Base-by-base conservation (phyloP, 139 green algal genomes). In the Closterium sp. region DNA sequence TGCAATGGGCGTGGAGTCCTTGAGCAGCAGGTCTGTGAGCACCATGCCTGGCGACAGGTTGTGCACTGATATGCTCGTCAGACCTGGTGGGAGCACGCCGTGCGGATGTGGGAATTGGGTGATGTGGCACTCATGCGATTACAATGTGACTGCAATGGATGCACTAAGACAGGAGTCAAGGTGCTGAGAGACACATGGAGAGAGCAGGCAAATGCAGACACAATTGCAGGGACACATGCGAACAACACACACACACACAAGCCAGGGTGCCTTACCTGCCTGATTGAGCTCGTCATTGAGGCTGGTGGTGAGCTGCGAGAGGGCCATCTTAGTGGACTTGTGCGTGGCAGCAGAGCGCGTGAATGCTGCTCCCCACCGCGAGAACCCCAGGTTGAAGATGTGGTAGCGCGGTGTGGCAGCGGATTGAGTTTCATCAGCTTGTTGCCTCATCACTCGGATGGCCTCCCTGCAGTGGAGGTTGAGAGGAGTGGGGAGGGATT, bases 1-100 rank as follows among this genome's bases (percentile, higher is more conserved):
- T 2, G 96, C 94, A 3, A 93, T 92, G 1, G 95, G 92, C 0
- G 94, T 94, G 50, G 94, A 89, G 34, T 95, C 96, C 31, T 92
- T 73, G 30, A 97, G 96, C 89, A 97, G 93, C 85, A 97, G 93
- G 88, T 97, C 96, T 2, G 96, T 97, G 24, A 97, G 93, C 79
- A 97, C 91, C 91, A 93, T 90, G 30, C 91, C 96, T 62, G 96
- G 96, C 0, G 95, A 96, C 85, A 97, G 92, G 89, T 97, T 97
- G 95, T 97, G 96, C 31, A 97, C 94, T 9, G 95, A 95, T 30
- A 97, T 95, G 92, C 87, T 87, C 9, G 28, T 89, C 24, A 95
- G 29, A 21, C 93, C 89, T 93, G 89, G 62, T 79, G 50, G 70
- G 88, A 29, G 70, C 86, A 38, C 87, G 86, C 7, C 27, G 31